Percentiles rank a stretch among this genome's conserved stretches.
Conservation (phyloP, 2,329 filamentous ascomycete species). For the Ascochyta rabiei region DNA sequence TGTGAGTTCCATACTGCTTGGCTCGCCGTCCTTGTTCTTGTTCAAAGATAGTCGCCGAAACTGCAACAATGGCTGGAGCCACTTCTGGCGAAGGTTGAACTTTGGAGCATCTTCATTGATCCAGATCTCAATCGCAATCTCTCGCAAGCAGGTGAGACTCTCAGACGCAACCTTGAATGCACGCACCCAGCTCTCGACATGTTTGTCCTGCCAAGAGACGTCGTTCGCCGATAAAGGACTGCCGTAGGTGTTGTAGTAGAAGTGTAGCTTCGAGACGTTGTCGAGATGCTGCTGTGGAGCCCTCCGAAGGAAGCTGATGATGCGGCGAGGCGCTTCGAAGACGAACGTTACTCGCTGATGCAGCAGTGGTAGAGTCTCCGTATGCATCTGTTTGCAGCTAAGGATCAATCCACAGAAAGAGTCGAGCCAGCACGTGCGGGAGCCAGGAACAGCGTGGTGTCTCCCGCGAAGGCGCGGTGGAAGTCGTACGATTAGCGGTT, state of each 20-base stretch:
- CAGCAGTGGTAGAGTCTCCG: slow-evolving; percentile 34
- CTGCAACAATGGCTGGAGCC: slow-evolving; percentile 36
- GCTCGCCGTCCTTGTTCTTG: not conserved
- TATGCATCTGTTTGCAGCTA: slow-evolving; percentile 37
- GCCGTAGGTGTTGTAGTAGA: slow-evolving; percentile 42
- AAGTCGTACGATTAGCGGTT: slow-evolving; percentile 21
- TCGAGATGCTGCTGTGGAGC: slow-evolving; percentile 25
- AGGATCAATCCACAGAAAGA: slow-evolving; percentile 38
- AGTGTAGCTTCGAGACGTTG: slow-evolving; percentile 34
- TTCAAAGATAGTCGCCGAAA: slow-evolving; percentile 29
- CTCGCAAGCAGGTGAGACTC: slow-evolving; percentile 26
- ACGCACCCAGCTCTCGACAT: slow-evolving; percentile 29
- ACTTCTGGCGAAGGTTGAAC: slow-evolving; percentile 32
- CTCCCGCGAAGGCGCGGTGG: slow-evolving; percentile 24
- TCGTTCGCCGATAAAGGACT: slow-evolving; percentile 17
- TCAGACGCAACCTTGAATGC: slow-evolving; percentile 30
- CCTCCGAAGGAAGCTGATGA: slow-evolving; percentile 33
- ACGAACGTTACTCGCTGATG: slow-evolving; percentile 39
- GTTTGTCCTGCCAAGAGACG: slow-evolving; percentile 33
- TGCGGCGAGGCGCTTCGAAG: slow-evolving; percentile 35
- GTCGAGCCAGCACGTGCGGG: slow-evolving; percentile 36
- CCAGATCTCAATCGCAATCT: slow-evolving; percentile 30
- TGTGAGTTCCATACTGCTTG: not conserved
- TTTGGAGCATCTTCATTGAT: slow-evolving; percentile 24
- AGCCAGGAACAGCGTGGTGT: slow-evolving; percentile 23